A percentile compares a stretch with the other conserved stretches of the same genome.
These are phyloP conservation scores for Chaetomium olivaceum DNA, from an alignment of 2,329 filamentous ascomycete genomes.

Conservation along the genomic window DNA sequence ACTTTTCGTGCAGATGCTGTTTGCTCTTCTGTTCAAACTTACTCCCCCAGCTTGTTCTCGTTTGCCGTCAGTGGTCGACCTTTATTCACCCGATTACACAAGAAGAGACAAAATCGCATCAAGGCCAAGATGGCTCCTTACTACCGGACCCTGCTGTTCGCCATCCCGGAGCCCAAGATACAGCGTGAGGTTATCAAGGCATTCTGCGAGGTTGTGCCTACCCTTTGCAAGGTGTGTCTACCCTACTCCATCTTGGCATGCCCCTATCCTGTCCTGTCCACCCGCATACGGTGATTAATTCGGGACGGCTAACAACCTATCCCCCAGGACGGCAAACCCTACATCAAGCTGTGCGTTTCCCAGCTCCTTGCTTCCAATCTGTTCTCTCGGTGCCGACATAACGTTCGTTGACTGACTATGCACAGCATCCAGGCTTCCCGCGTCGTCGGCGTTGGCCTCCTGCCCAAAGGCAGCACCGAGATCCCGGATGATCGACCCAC, in stretches of 20 bases:
- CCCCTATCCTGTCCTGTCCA: background rate
- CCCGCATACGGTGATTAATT: background rate
- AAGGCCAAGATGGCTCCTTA: background rate
- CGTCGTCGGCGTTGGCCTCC: conserved; percentile 52
- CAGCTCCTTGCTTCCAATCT: background rate
- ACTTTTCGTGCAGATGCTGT: background rate
- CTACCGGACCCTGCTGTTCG: background rate
- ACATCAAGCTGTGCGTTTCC: conserved; percentile 54
- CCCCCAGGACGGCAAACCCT: conserved; percentile 67
- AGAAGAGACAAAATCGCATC: too few species aligned
- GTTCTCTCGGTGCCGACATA: background rate
- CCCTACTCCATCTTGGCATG: background rate
- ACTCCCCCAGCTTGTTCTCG: background rate
- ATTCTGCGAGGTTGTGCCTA: background rate
- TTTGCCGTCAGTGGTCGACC: background rate
- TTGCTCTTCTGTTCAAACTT: background rate
- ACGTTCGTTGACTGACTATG: background rate
- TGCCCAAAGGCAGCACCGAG: background rate
- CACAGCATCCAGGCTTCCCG: conserved; percentile 49
- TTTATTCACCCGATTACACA: background rate
- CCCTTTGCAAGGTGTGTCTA: conserved; percentile 41
- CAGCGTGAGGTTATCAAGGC: background rate
- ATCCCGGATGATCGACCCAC: background rate
- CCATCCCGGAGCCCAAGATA: background rate
- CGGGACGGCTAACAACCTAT: background rate